Evolutionary conservation across 176 grass and related monocot genomes (phyloP), one percentile per base, ranked within the genome.

Genomic region (Musa troglodytarum): DNA sequence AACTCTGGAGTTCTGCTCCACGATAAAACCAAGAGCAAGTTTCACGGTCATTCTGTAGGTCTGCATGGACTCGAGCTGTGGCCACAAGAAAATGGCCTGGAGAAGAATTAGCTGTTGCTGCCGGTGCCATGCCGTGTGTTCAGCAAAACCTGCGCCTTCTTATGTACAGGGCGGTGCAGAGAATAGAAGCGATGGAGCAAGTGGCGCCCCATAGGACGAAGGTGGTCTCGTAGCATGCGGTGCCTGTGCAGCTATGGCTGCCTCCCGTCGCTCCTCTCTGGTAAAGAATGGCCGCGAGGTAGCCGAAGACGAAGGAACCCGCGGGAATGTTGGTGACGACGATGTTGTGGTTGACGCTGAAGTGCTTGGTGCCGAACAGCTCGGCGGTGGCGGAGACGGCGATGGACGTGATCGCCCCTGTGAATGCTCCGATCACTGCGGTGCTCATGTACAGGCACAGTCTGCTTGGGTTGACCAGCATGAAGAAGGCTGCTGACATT

Each of bases 271-370:
- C 84, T 54, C 83, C 80, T 68, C 10, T 69, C 77, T 99, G 90
- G 78, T 99, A 99, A 13, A 99, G 59, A 80, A 87, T 66, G 10
- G 84, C 95, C 52, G 95, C 78, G 19, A 94, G 74, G 82, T 94
- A 99, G 29, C 95, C 95, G 82, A 99, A 99, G 83, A 91, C 85
- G 57, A 99, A 88, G 34, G 95, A 94, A 0, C 95, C 95, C 0
- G 92, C 64, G 1, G 95, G 95, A 76, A 99, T 94, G 74, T 99
- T 99, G 63, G 81, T 66, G 29, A 99, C 95, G 21, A 99, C 65
- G 58, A 99, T 86, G 86, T 99, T 99, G 88, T 99, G 95, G 85
- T 99, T 99, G 54, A 99, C 84, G 5, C 90, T 88, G 69, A 99
- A 99, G 83, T 94, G 22, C 54, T 94, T 89, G 49, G 53, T 84